These are phyloP conservation scores for Oryza glaberrima DNA, from an alignment of 176 grass and related monocot species.

Conservation along the genomic window DNA sequence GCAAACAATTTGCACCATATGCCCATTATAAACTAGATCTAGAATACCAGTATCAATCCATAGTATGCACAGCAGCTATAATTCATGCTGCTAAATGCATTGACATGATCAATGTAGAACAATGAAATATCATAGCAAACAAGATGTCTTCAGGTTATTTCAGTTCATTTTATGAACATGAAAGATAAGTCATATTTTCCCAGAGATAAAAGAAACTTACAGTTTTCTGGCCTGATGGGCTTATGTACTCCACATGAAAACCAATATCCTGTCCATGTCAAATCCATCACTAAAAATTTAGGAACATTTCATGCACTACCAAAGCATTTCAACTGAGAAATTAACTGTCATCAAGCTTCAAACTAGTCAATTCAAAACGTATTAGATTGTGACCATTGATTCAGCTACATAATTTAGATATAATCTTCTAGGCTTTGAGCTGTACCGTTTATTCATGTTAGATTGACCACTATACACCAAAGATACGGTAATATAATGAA, in stretches of 20 bases:
- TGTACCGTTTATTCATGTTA: background rate
- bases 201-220: conserved; percentile 59
- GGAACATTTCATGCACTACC: conserved; percentile 5
- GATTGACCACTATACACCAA: background rate
- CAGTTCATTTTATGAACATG: conserved; percentile 21
- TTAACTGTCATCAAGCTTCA: conserved; percentile 4
- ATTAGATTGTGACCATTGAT: background rate
- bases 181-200: conserved; percentile 5
- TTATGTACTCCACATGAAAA: conserved; percentile 93
- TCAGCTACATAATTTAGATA: background rate
- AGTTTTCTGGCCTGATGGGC: conserved; percentile 75
- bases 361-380: background rate
- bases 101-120: conserved; percentile 32
- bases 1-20: background rate
- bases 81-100: background rate
- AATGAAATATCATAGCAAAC: conserved; percentile 11
- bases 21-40: background rate
- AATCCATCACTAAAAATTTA: conserved; percentile 35
- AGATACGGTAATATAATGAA: background rate
- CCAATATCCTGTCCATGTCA: conserved; percentile 81
- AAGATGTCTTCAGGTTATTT: conserved; percentile 16
- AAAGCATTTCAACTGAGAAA: conserved; percentile 31
- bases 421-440: background rate
- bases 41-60: background rate
- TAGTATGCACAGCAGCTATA: background rate